phyloP scores from a whole-genome alignment of 192 early-diverging fungal species.

The Rhizophagus clarus region DNA sequence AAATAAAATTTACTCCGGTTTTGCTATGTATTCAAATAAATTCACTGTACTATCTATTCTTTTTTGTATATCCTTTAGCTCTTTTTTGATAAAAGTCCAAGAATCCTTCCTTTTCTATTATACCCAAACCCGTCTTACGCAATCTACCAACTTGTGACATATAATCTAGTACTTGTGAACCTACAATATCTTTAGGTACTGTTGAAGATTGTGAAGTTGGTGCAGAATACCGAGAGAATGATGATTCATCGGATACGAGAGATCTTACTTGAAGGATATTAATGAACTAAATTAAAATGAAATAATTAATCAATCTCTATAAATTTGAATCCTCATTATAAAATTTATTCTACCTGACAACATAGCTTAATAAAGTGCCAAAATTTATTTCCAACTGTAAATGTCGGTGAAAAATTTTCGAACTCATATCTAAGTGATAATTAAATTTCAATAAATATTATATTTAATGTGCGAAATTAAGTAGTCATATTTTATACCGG shows the following conservation, averaged over 20 bases:
- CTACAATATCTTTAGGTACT: slow-evolving; percentile 52
- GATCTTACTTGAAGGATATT: slow-evolving; percentile 55
- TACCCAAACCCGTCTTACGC: slow-evolving; percentile 63
- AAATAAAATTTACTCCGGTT: not conserved
- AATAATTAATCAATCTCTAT: slow-evolving; percentile 32
- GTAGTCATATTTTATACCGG: not conserved
- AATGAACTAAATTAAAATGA: slow-evolving; percentile 41
- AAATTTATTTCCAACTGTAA: slow-evolving; percentile 58
- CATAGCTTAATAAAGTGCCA: slow-evolving; percentile 59
- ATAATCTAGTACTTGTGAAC: slow-evolving; percentile 54
- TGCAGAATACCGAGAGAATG: slow-evolving; percentile 42
- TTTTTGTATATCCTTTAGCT: slow-evolving; percentile 16
- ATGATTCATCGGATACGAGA: slow-evolving; percentile 52
- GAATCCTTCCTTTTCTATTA: slow-evolving; percentile 76
- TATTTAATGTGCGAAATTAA: slow-evolving; percentile 38
- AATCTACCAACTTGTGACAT: slow-evolving; percentile 67
- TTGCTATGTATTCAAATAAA: not conserved
- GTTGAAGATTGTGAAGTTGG: slow-evolving; percentile 33
- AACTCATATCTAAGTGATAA: slow-evolving; percentile 57
- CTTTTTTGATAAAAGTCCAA: slow-evolving; percentile 60
- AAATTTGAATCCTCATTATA: slow-evolving; percentile 5
- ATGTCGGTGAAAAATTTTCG: slow-evolving; percentile 63
- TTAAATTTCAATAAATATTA: slow-evolving; percentile 36
- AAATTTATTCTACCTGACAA: slow-evolving; percentile 50
- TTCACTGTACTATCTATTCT: not conserved